These are phyloP conservation scores for Ephemerocybe angulata DNA, from an alignment of 768 basidiomycete species.

Conservation along the genomic window DNA sequence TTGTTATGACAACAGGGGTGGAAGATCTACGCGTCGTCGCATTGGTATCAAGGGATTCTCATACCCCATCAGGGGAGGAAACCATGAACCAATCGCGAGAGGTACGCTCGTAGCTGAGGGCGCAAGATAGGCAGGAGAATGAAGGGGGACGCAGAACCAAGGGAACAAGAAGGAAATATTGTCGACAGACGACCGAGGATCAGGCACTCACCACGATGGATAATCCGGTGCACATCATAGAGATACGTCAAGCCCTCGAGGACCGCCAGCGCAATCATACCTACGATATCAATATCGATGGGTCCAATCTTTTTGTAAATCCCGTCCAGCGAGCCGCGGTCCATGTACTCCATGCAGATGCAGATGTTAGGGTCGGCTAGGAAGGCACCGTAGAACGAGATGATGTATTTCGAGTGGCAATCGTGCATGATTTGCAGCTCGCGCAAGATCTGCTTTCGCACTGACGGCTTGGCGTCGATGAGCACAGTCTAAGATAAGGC, in stretches of 20 bases:
- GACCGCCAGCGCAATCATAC: conserved; percentile 91
- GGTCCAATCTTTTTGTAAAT: conserved; percentile 97
- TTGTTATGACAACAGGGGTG: conserved; percentile 20
- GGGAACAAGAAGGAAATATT: background rate
- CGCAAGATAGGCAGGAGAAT: conserved; percentile 20
- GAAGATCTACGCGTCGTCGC: conserved; percentile 2
- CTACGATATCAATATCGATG: conserved; percentile 90
- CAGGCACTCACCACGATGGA: conserved; percentile 87
- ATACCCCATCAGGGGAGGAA: too few species aligned
- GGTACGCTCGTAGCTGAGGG: background rate
- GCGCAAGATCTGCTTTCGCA: conserved; percentile 95
- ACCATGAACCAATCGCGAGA: background rate
- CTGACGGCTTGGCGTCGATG: conserved; percentile 93
- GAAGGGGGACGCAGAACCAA: conserved; percentile 5
- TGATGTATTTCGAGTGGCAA: conserved; percentile 89
- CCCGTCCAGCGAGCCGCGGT: conserved; percentile 89
- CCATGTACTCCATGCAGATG: conserved; percentile 97
- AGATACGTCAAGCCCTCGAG: conserved; percentile 94
- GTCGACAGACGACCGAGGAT: background rate
- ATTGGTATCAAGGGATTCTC: too few species aligned
- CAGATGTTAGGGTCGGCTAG: conserved; percentile 97
- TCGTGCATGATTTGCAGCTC: conserved; percentile 99
- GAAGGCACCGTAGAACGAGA: conserved; percentile 97
- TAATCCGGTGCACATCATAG: conserved; percentile 96
- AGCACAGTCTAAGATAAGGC: conserved; percentile 68